A percentile compares a stretch with the other conserved stretches of the same genome.
Conservation (phyloP, 169 alveolate species). For the Eimeria acervulina region DNA sequence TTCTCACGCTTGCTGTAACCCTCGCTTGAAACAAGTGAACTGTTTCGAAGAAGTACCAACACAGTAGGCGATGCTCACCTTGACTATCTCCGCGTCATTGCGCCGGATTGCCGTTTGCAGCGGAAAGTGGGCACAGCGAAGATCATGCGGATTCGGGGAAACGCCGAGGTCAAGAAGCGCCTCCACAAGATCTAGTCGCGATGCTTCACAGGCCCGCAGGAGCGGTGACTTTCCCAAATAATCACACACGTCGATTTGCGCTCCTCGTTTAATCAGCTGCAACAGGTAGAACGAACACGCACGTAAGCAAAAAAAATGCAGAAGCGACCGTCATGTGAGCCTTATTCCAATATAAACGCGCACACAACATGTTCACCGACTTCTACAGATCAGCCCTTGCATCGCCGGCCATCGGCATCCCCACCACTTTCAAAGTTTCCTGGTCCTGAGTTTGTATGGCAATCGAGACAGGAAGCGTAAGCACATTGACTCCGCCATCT, state of each 20-base stretch:
- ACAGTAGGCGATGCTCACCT: constrained; percentile 34
- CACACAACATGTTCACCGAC: neutral
- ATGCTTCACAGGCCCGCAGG: constrained; percentile 91
- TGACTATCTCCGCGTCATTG: constrained; percentile 78
- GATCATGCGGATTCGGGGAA: constrained; percentile 84
- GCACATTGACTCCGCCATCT: constrained; percentile 89
- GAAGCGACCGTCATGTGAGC: neutral
- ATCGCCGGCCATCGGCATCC: neutral
- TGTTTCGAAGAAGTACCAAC: neutral
- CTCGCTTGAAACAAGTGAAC: neutral
- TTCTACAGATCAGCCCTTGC: neutral
- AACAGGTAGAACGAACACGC: neutral
- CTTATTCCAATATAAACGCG: neutral
- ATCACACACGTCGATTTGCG: constrained; percentile 92
- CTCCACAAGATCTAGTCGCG: constrained; percentile 89
- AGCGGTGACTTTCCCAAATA: constrained; percentile 93
- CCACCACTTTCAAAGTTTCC: constrained; percentile 88
- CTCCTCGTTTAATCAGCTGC: constrained; percentile 91
- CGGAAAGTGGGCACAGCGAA: constrained; percentile 85
- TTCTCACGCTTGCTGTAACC: neutral
- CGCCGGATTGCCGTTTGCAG: constrained; percentile 82
- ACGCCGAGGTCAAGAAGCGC: constrained; percentile 87
- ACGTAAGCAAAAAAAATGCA: neutral
- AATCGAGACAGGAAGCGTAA: constrained; percentile 93
- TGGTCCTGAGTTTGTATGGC: constrained; percentile 90